Evolutionary conservation across 345 rosid genomes (phyloP), one percentile per base, ranked within the genome.

Genomic region (Bruguiera parviflora): DNA sequence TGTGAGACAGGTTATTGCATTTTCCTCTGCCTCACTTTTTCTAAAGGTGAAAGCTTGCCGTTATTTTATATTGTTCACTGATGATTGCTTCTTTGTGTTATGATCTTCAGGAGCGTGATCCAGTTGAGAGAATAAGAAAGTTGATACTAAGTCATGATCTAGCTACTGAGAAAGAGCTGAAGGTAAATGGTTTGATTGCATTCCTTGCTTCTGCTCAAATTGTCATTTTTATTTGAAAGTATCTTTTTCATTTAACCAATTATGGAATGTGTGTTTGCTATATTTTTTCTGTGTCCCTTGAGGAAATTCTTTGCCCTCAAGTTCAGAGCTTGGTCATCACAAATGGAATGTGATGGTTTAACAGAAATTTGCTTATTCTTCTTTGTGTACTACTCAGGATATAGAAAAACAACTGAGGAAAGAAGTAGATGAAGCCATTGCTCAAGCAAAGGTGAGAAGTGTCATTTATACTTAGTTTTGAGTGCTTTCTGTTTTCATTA

Each of bases 81-180:
- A 59, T 56, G 51, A 60, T 53, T 65, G 33, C 58, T 22, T 37
- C n/a, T 62, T 13, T 64, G 28, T 65, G 31, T 11, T 43, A 37
- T 70, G 53, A 70, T 69, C 10, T 76, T 58, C 79, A 95, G 98
- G 98, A 90, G 82, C 91, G 99, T 61, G 98, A 95, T 81, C 98
- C 98, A 22, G 22, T 92, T 72, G 99, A 92, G 79, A 85, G 99
- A 79, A 72, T 95, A 21, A 89, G 96, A 67, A 92, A 95, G 79
- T 64, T 95, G 72, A 69, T 95, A 73, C 73, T 86, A 27, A 55
- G 86, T 70, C 94, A 88, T 75, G 98, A 95, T 70, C 68, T 95
- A 71, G 98, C 99, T 33, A 85, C 91, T 20, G 98, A 95, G 85
- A 90, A 92, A 79, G 99, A 92, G 77, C 85, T 95, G 53, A 95